Percentiles rank a stretch among this genome's conserved stretches.
Evolutionary conservation across 139 green algal genomes (phyloP).

Genomic region (Chara braunii): DNA sequence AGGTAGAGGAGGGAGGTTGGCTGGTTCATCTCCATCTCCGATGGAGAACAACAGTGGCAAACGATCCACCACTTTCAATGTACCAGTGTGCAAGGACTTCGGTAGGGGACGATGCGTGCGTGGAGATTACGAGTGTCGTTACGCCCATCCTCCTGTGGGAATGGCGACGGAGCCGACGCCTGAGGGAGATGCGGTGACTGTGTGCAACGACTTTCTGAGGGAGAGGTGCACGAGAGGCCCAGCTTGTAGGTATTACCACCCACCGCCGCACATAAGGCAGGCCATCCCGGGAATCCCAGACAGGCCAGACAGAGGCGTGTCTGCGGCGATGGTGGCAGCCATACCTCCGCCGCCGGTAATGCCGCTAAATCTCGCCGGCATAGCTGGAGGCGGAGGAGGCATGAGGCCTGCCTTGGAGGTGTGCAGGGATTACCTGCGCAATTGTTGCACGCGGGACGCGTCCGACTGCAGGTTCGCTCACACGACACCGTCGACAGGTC

Average conservation of each 20-base stretch:
- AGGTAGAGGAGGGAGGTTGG: too few species aligned
- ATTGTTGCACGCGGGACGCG: conserved; percentile 16
- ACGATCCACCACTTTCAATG: conserved; percentile 15
- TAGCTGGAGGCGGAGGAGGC: too few species aligned
- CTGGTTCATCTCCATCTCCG: too few species aligned
- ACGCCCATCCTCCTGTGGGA: conserved; percentile 7
- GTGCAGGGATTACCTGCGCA: conserved; percentile 16
- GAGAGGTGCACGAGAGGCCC: conserved; percentile 1
- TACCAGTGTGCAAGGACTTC: conserved; percentile 29
- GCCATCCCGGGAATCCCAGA: too few species aligned
- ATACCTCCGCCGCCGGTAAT: too few species aligned
- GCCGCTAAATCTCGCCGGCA: too few species aligned
- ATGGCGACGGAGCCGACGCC: conserved; percentile 5
- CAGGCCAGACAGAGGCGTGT: too few species aligned
- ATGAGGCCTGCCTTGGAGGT: conserved; percentile 5
- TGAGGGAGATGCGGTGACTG: conserved; percentile 10
- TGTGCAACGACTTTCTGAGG: conserved; percentile 26
- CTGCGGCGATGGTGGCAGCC: too few species aligned
- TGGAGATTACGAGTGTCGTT: conserved; percentile 7
- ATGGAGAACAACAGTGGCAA: too few species aligned
- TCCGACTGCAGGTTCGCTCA: conserved; percentile 19
- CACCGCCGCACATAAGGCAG: conserved; percentile 22
- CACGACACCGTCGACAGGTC: conserved; percentile 11
- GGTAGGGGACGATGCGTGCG: conserved; percentile 5
- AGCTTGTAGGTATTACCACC: conserved; percentile 24